Conservation (phyloP, 176 grass and related monocot species). For the Elymus sibiricus region DNA sequence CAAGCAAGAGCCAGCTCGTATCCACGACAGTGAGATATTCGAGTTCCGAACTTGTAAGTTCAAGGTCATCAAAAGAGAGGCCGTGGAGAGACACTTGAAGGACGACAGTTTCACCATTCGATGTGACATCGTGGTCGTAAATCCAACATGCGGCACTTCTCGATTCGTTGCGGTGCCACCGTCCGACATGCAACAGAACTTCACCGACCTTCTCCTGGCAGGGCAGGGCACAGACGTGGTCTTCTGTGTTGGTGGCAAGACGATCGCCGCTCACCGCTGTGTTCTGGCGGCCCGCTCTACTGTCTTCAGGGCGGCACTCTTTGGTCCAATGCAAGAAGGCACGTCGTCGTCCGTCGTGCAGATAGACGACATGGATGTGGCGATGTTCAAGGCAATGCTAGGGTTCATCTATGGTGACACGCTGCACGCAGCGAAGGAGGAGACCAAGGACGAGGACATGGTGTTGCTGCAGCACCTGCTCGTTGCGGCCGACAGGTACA, state of each 20-base stretch:
- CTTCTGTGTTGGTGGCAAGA: constrained; percentile 11
- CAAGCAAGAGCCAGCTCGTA: not conserved
- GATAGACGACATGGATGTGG: not conserved
- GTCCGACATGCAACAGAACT: constrained; percentile 18
- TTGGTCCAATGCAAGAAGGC: constrained; percentile 27
- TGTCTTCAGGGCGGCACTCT: constrained; percentile 20
- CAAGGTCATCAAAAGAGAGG: no score
- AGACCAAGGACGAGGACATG: no score
- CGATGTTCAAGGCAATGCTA: not conserved
- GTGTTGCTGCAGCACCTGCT: not conserved
- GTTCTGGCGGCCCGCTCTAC: not conserved
- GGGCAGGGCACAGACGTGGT: constrained; percentile 19
- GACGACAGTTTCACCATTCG: not conserved
- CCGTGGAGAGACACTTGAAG: not conserved
- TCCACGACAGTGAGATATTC: not conserved
- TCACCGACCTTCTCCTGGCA: not conserved
- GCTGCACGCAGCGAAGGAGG: not conserved
- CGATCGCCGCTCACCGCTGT: not conserved
- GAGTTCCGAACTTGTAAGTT: no score
- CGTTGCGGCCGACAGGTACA: not conserved
- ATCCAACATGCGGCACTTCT: no score
- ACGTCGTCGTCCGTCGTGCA: not conserved
- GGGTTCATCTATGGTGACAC: not conserved
- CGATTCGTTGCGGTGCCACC: not conserved
- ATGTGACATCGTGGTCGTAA: not conserved